phyloP scores from a whole-genome alignment of 116 monocot species.

The Dioscorea cayenensis region DNA sequence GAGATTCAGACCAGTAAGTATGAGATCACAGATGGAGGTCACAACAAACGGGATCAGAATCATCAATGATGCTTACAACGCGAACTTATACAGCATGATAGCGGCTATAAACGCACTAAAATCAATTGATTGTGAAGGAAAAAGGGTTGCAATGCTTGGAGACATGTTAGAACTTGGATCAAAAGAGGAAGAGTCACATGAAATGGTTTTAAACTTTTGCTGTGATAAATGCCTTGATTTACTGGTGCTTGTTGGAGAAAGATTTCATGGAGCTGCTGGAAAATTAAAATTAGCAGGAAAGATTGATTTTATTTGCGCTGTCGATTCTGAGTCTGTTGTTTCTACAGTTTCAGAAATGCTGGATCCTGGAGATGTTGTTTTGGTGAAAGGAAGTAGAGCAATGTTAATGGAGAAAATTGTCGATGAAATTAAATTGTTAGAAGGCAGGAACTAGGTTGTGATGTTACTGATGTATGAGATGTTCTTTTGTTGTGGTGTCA shows the following conservation, averaged over 20 bases:
- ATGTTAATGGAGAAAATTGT: slow-evolving; percentile 37
- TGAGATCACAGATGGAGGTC: slow-evolving; percentile 23
- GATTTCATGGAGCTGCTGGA: slow-evolving; percentile 18
- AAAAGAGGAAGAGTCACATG: slow-evolving; percentile 11
- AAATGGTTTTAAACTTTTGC: slow-evolving; percentile 22
- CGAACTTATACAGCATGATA: slow-evolving; percentile 19
- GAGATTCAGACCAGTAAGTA: slow-evolving; percentile 21
- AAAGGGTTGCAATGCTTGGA: slow-evolving; percentile 21
- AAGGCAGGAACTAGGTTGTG: neutral
- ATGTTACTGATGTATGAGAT: too few relatives aligned
- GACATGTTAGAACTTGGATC: slow-evolving; percentile 35
- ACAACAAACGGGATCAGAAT: slow-evolving; percentile 16
- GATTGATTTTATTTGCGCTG: slow-evolving; percentile 1
- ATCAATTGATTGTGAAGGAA: slow-evolving; percentile 23
- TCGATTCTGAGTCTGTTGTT: slow-evolving; percentile 7
- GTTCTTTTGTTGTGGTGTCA: too few relatives aligned
- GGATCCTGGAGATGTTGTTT: slow-evolving; percentile 21
- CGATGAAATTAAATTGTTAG: slow-evolving; percentile 8
- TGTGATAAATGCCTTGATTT: slow-evolving; percentile 9
- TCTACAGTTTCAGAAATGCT: neutral
- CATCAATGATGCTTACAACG: slow-evolving; percentile 34
- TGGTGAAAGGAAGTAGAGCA: slow-evolving; percentile 27
- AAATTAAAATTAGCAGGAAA: slow-evolving; percentile 2
- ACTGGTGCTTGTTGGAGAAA: slow-evolving; percentile 18
- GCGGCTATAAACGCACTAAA: slow-evolving; percentile 21